A percentile compares a stretch with the other conserved stretches of the same genome.
Evolutionary conservation across 768 basidiomycete genomes (phyloP).

Genomic region (Rhodocollybia butyracea): DNA sequence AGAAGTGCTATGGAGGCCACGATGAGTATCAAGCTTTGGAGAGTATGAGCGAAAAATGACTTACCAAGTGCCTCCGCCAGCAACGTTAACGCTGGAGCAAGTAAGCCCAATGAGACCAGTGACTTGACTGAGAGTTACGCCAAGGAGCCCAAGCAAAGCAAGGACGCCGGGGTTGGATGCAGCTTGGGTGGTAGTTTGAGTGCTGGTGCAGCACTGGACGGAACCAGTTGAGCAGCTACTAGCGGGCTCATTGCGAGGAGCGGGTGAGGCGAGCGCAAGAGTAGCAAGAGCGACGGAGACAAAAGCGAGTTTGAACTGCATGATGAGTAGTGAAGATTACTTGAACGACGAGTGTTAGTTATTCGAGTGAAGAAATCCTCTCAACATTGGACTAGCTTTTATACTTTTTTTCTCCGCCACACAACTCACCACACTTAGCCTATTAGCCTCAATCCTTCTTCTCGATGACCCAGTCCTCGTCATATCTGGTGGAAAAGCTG

Average conservation of each 20-base stretch:
- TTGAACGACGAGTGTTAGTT: constrained; percentile 5
- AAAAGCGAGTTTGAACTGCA: constrained; percentile 8
- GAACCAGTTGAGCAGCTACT: constrained; percentile 22
- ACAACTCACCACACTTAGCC: no score
- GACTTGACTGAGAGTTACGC: constrained; percentile 50
- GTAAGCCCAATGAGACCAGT: background rate
- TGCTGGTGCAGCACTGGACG: constrained; percentile 29
- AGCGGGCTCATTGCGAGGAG: constrained; percentile 11
- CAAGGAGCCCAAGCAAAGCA: constrained; percentile 14
- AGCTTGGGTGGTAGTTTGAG: constrained; percentile 16
- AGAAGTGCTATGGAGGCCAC: background rate
- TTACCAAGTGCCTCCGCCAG: background rate
- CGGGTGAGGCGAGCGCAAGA: constrained; percentile 18
- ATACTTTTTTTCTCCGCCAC: background rate
- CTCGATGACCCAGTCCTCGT: no score
- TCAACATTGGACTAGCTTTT: background rate
- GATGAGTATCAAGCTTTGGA: background rate
- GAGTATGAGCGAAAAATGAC: background rate
- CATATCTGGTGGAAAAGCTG: no score
- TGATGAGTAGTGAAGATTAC: background rate
- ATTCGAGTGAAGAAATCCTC: background rate
- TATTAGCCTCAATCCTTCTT: no score
- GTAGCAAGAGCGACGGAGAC: constrained; percentile 6
- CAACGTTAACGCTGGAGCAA: constrained; percentile 10
- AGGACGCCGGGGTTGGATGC: no score